Base-by-base conservation (phyloP, 2,329 filamentous ascomycete genomes). In the Trichoderma sp. region DNA sequence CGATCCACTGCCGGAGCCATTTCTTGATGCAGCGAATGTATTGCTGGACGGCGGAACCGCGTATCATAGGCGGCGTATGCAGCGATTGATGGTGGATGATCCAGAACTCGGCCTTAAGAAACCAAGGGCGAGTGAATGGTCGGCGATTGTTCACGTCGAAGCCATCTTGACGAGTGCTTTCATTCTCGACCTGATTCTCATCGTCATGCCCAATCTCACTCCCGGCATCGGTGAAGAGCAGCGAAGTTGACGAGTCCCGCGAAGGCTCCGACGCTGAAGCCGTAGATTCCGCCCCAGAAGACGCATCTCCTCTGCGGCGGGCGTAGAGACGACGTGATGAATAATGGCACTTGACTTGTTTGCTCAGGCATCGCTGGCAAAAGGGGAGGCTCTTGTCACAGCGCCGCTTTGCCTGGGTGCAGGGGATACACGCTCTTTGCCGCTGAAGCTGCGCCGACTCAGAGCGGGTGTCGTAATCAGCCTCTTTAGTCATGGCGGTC, bases 321-420 rank as follows among this genome's bases (percentile, higher is more conserved):
- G 66, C 55, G 51, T 72, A 72, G 14, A 58, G 69, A 4, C 66
- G 68, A 21, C n/a, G 30, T 1, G 55, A 69, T 16, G 72, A 73
- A 52, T 76, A 77, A n/a, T 71, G 66, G 69, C 75, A 76, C 21
- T 66, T 30, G 5, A 77, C 26, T 18, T 72, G 72, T 61, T 73
- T 76, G 46, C 74, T 70, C n/a, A 71, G 54, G 46, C 79, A 80
- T 24, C 79, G 74, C 60, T 74, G 75, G 52, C 79, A 81, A 3
- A 72, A 64, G 3, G 79, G 79, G 1, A 76, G 68, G 11, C 74
- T 70, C 68, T 80, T 80, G 65, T 77, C 77, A 69, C 79, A 81
- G 60, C 78, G 77, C 14, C 80, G 75, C 70, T 81, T 81, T 6
- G 79, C 75, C 52, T 72, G 75, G 18, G 79, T 76, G 70, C 79